Base-by-base conservation (phyloP, 2,329 filamentous ascomycete species). In the Claviceps spartinae region DNA sequence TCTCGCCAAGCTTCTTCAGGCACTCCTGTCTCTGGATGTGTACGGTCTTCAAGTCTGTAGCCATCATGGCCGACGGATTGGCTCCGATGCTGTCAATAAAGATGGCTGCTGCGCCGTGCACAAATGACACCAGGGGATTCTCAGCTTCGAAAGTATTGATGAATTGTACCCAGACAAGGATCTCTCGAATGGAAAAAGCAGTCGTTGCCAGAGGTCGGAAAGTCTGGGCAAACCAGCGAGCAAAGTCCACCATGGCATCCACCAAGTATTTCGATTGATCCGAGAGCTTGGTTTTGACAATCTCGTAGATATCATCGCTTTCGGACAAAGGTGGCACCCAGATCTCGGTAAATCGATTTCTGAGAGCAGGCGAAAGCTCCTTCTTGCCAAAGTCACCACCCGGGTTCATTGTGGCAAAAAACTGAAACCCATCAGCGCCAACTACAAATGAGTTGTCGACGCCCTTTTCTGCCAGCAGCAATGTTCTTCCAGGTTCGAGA, bases 311-410 rank as follows among this genome's bases (percentile, higher is more conserved):
- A 63, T 99, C 94, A 34, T 89, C 83, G 49, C 81, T 78, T 54
- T 91, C 86, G 1, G 88, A 89, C 54, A 97, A 72, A 1, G 90
- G 79, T 1, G 93, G 89, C 0, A 97, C 93, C 93, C 93, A 98
- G 8, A 99, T 96, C 67, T 99, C 93, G 0, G 93, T 99, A 65
- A 99, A 95, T 54, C 93, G 86, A 65, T 99, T 98, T 46, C 93
- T 80, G 54, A 99, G 72, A 14, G 93, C 94, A 3, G 93, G 93
- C 1, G 93, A 98, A 13, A 99, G 77, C 66, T 99, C 93, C 59
- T 91, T 88, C 71, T 99, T 99, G 57, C 93, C 93, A 65, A 97
- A 98, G 63, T 99, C 93, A 46, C 94, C 93, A 49, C 94, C 94
- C 8, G 93, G 93, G 59, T 99, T 99, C 93, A 99, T 99, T 0